Evolutionary conservation across 495 filamentous ascomycete genomes (phyloP), one percentile per base, ranked within the genome.

Genomic region (Aspergillus conjunctus): DNA sequence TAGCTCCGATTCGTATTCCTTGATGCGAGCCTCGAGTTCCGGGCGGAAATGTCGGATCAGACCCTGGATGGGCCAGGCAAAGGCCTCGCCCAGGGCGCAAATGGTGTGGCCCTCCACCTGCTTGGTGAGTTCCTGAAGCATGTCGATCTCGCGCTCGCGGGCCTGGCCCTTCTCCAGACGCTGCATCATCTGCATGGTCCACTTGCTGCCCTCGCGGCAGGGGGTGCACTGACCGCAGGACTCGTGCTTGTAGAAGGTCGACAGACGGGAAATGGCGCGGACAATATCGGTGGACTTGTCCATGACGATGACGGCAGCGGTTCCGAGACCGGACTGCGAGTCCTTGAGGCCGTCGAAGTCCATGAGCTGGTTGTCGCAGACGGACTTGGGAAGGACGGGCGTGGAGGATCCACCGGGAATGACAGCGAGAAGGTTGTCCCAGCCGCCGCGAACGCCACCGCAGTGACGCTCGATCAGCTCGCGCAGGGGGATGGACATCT

Each of bases 21-120:
- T 81, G 77, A 98, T 93, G 63, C 93, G 83, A 30, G 87, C 88
- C 83, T 98, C 92, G 56, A 98, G 77, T 75, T 98, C 93, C 32
- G 93, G 95, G 64, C 94, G 83, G 81, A 98, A 98, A 77, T 98
- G 94, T 64, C 94, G 87, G 77, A 98, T 97, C 62, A 98, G 83
- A 72, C 94, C 94, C 79, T 98, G 94, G 66, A 98, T 86, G 66
- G 94, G 94, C 94, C 94, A 98, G 61, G 94, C 92, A 67, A 98
- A 98, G 45, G 94, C 94, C 79, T 98, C 94, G 59, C 94, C 94
- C 60, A 98, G 80, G 73, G 94, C 94, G 77, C 94, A 98, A 63
- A 98, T 98, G 14, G 94, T 97, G 79, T 98, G 94, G 15, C 94
- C 94, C 80, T 98, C 94, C 52, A 98, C 94, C 79, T 98, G 95